These are phyloP conservation scores for Candida suzukii DNA, from an alignment of 805 yeast species.

Conservation along the genomic window DNA sequence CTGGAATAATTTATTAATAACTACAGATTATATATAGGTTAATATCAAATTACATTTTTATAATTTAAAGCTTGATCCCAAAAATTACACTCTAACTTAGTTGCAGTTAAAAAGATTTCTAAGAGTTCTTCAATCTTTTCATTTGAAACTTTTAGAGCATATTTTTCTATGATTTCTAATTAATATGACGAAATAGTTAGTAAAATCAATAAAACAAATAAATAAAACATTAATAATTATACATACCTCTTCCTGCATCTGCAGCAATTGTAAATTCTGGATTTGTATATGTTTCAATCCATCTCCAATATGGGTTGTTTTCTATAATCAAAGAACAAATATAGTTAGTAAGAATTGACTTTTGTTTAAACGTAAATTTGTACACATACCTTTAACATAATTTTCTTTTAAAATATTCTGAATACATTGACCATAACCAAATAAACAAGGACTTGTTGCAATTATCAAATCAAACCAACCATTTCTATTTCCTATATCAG, in stretches of 20 bases:
- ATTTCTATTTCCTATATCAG: slow-evolving; percentile 42
- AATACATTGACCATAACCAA: slow-evolving; percentile 32
- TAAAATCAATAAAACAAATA: background rate
- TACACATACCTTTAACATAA: background rate
- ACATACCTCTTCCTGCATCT: background rate
- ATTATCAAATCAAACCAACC: slow-evolving; percentile 58
- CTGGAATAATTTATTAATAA: too few species aligned
- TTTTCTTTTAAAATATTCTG: background rate
- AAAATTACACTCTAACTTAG: slow-evolving; percentile 52
- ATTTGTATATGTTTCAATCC: background rate
- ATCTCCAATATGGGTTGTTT: background rate
- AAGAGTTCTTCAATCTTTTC: slow-evolving; percentile 43
- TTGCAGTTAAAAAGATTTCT: slow-evolving; percentile 51
- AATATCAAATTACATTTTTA: background rate
- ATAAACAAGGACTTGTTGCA: slow-evolving; percentile 63
- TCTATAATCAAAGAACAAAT: background rate
- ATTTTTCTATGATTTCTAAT: slow-evolving; percentile 34
- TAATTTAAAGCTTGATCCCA: slow-evolving; percentile 33
- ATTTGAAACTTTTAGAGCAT: slow-evolving; percentile 31
- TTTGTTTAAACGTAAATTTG: too few species aligned
- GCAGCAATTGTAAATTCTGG: background rate
- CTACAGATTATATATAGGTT: too few species aligned
- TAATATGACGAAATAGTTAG: background rate
- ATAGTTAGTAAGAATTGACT: too few species aligned
- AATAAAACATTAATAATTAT: background rate